These are phyloP conservation scores for Aspergillus fischeri DNA, from an alignment of 2,329 filamentous ascomycete species.

Conservation along the genomic window DNA sequence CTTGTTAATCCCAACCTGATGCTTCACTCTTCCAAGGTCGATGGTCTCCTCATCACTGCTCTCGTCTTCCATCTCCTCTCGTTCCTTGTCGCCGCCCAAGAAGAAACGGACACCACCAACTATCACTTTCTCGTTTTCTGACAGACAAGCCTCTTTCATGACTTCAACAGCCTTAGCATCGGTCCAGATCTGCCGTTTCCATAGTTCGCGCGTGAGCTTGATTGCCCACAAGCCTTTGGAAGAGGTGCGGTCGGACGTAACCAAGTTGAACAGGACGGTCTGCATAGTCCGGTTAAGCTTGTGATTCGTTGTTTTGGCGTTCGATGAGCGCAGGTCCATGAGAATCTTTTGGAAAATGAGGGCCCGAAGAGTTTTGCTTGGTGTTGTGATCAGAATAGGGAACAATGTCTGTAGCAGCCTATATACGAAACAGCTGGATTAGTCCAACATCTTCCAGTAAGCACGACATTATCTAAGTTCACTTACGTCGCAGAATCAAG, in stretches of 20 bases:
- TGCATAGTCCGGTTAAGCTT: slow-evolving; percentile 90
- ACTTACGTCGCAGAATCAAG: slow-evolving; percentile 70
- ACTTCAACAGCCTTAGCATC: slow-evolving; percentile 94
- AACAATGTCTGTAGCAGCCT: slow-evolving; percentile 84
- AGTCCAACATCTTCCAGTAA: neutral
- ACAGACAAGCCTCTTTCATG: slow-evolving; percentile 89
- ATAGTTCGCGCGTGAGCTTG: slow-evolving; percentile 90
- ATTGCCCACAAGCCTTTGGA: slow-evolving; percentile 92
- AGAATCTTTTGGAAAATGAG: slow-evolving; percentile 88
- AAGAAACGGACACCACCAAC: slow-evolving; percentile 89
- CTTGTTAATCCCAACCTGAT: slow-evolving; percentile 90
- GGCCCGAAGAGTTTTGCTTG: slow-evolving; percentile 80
- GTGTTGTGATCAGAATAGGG: slow-evolving; percentile 85
- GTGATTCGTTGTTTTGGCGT: slow-evolving; percentile 84
- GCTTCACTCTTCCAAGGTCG: slow-evolving; percentile 76
- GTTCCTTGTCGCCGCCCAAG: slow-evolving; percentile 90
- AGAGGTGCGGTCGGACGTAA: slow-evolving; percentile 79
- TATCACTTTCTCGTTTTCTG: slow-evolving; percentile 90
- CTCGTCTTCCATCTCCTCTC: slow-evolving; percentile 87
- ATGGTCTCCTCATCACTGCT: slow-evolving; percentile 71
- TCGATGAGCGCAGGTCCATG: slow-evolving; percentile 82
- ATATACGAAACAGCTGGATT: neutral
- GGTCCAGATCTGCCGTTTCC: slow-evolving; percentile 95
- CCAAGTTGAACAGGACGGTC: slow-evolving; percentile 85
- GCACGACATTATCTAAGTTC: neutral